A percentile compares a stretch with the other conserved stretches of the same genome.
phyloP scores from a whole-genome alignment of 805 yeast genomes.

The Brettanomyces naardenensis region DNA sequence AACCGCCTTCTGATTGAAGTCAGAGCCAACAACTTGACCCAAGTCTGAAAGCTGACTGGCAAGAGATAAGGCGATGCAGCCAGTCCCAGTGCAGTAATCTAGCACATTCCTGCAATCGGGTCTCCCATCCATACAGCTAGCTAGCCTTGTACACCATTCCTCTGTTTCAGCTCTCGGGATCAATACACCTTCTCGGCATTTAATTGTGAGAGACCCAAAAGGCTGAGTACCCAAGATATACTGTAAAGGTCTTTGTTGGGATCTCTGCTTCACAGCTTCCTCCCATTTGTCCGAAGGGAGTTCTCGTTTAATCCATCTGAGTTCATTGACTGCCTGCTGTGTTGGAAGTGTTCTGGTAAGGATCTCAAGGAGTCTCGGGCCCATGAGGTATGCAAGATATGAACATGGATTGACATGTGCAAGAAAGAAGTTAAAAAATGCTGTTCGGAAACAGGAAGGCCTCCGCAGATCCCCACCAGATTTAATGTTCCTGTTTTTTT shows the following conservation, averaged over 20 bases:
- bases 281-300: conserved; percentile 40
- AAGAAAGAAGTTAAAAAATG: background rate
- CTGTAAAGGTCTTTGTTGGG: conserved; percentile 63
- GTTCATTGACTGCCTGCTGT: conserved; percentile 43
- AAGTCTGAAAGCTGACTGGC: conserved; percentile 19
- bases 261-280: conserved; percentile 47
- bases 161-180: conserved; percentile 96
- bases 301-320: conserved; percentile 57
- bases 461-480: no score
- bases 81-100: conserved; percentile 85
- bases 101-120: conserved; percentile 16
- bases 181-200: conserved; percentile 57
- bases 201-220: conserved; percentile 60
- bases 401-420: background rate
- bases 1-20: conserved; percentile 48
- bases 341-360: conserved; percentile 10
- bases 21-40: conserved; percentile 35
- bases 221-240: conserved; percentile 84
- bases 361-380: conserved; percentile 4
- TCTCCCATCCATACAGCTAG: conserved; percentile 9
- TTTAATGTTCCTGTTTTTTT: no score
- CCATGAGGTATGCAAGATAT: background rate
- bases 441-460: no score
- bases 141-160: conserved; percentile 62
- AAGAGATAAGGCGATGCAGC: conserved; percentile 67